Percentiles rank a stretch among this genome's conserved stretches.
Conservation (phyloP, 768 basidiomycete species). For the Mrakia frigida region DNA sequence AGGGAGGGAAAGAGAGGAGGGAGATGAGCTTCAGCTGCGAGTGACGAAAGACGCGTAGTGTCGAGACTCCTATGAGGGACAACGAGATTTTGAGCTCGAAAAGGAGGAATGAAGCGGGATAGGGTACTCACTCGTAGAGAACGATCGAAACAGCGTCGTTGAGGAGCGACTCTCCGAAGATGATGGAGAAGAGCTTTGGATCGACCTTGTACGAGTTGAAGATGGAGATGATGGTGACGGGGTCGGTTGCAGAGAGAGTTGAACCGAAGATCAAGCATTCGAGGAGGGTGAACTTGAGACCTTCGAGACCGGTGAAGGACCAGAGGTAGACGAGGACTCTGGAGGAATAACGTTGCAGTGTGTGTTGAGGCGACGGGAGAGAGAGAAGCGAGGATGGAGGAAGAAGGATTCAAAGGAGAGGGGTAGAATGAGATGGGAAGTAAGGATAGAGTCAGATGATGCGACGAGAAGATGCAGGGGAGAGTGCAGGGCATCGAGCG, state of each 20-base stretch:
- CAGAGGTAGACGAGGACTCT: constrained; percentile 92
- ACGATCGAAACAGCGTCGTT: constrained; percentile 99
- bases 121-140: constrained; percentile 85
- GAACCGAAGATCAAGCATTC: constrained; percentile 97
- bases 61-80: too few species aligned
- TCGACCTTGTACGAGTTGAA: constrained; percentile 99
- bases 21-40: neutral
- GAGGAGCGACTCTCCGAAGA: constrained; percentile 92
- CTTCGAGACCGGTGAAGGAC: constrained; percentile 86
- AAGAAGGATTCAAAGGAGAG: neutral
- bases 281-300: constrained; percentile 72
- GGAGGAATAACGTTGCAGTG: constrained; percentile 42
- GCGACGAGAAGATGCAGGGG: too few species aligned
- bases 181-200: constrained; percentile 92
- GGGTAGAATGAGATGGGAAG: too few species aligned
- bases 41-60: neutral
- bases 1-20: neutral
- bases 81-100: too few species aligned
- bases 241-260: constrained; percentile 93
- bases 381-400: neutral
- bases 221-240: constrained; percentile 94
- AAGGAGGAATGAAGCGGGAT: too few species aligned
- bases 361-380: neutral
- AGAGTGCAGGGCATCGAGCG: too few species aligned
- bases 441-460: too few species aligned